Evolutionary conservation across 139 green algal genomes (phyloP).

Genomic region (Astrephomene gubernaculifera): DNA sequence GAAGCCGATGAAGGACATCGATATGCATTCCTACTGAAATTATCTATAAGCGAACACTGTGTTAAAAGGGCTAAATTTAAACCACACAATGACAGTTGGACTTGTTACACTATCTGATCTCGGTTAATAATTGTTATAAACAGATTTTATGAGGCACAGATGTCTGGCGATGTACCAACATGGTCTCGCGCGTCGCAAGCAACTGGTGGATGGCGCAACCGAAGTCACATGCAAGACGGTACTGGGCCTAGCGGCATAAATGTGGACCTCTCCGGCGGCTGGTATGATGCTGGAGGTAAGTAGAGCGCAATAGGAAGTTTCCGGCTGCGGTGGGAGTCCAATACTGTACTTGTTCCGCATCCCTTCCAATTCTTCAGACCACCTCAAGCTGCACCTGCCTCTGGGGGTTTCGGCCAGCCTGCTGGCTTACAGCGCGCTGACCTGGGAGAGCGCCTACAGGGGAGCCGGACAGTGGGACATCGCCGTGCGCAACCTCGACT

Average conservation of each 20-base stretch:
- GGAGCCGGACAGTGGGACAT: constrained; percentile 14
- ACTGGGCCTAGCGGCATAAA: background rate
- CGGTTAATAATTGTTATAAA: no score
- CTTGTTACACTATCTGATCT: no score
- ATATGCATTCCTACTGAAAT: no score
- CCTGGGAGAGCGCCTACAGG: constrained; percentile 7
- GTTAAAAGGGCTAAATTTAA: no score
- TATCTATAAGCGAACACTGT: no score
- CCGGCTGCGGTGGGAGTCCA: no score
- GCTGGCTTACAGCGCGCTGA: constrained; percentile 16
- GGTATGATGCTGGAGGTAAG: constrained; percentile 31
- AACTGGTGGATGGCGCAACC: constrained; percentile 23
- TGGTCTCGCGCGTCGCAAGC: constrained; percentile 11
- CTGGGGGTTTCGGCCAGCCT: background rate
- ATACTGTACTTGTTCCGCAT: no score
- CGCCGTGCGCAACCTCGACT: constrained; percentile 20
- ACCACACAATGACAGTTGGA: no score
- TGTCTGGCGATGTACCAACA: constrained; percentile 10
- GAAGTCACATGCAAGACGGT: constrained; percentile 9
- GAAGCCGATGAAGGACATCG: no score
- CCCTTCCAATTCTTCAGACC: no score
- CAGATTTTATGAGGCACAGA: constrained; percentile 45
- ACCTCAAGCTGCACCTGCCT: constrained; percentile 35
- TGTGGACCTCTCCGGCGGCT: constrained; percentile 9
- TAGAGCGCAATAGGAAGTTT: no score